Conservation (phyloP, 345 rosid species). For the Ailanthus altissimus region DNA sequence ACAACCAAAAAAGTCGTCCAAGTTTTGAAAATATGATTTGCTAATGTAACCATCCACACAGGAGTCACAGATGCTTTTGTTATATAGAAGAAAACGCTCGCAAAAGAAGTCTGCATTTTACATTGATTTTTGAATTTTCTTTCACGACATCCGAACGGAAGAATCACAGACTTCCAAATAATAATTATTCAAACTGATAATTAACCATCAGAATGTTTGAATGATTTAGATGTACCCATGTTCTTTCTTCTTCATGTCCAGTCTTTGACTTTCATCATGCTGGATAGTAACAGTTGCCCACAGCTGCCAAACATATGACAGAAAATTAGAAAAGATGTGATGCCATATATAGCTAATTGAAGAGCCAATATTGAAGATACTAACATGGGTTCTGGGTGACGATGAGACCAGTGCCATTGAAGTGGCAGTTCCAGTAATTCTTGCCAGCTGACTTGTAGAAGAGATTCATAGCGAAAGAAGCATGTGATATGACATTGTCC, state of each 20-base stretch:
- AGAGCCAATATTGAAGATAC: background rate
- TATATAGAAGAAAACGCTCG: background rate
- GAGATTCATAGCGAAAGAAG: conserved; percentile 46
- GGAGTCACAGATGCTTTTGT: too few species aligned
- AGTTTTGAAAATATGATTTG: too few species aligned
- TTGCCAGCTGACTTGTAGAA: conserved; percentile 33
- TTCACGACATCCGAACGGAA: too few species aligned
- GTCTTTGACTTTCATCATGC: background rate
- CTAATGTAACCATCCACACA: too few species aligned
- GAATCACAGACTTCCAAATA: background rate
- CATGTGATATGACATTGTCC: conserved; percentile 27
- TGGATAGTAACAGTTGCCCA: conserved; percentile 1
- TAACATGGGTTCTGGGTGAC: conserved; percentile 32
- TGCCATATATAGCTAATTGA: too few species aligned
- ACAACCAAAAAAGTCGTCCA: background rate
- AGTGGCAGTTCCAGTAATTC: conserved; percentile 33
- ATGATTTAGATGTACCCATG: background rate
- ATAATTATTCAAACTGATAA: background rate
- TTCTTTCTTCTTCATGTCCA: background rate
- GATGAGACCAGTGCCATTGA: conserved; percentile 32
- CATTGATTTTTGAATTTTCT: too few species aligned
- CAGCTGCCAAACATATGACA: conserved; percentile 24
- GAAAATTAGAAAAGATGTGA: background rate
- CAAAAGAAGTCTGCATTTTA: too few species aligned
- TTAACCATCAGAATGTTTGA: background rate